phyloP scores from a whole-genome alignment of 2,329 filamentous ascomycete genomes.

The Fusarium nelsonii region DNA sequence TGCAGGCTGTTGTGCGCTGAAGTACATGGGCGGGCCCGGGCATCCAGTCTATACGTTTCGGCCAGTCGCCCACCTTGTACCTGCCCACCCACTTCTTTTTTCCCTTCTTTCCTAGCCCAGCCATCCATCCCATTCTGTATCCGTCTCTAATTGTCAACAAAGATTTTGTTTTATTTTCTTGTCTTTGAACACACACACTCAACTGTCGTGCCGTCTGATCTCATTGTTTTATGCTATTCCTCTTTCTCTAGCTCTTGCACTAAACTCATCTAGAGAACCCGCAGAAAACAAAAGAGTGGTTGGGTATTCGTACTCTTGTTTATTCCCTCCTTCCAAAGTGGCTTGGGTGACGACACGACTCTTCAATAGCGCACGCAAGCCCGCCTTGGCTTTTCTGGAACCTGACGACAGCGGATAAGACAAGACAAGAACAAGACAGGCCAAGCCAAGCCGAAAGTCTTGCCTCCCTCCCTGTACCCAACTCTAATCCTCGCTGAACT shows the following conservation, averaged over 20 bases:
- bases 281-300: conserved; percentile 10
- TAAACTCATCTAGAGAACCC: neutral
- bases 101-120: conserved; percentile 6
- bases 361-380: conserved; percentile 42
- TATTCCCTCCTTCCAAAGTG: conserved; percentile 23
- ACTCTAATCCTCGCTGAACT: conserved; percentile 8
- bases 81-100: conserved; percentile 21
- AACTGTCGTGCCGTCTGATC: conserved; percentile 2
- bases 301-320: conserved; percentile 30
- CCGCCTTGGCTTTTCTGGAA: conserved; percentile 36
- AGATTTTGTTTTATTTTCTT: conserved; percentile 1
- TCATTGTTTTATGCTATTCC: neutral
- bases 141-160: conserved; percentile 13
- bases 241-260: neutral
- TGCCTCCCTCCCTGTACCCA: conserved; percentile 15
- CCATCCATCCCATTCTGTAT: conserved; percentile 7
- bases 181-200: neutral
- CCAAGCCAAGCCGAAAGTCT: conserved; percentile 3
- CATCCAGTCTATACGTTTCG: neutral
- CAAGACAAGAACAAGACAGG: conserved; percentile 6
- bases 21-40: neutral
- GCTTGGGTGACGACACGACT: conserved; percentile 45
- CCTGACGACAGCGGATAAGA: conserved; percentile 2
- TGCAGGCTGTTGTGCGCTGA: conserved; percentile 24
- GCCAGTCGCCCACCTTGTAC: neutral